These are phyloP conservation scores for Rhynchosporium agropyri DNA, from an alignment of 2,329 filamentous ascomycete genomes.

Conservation along the genomic window DNA sequence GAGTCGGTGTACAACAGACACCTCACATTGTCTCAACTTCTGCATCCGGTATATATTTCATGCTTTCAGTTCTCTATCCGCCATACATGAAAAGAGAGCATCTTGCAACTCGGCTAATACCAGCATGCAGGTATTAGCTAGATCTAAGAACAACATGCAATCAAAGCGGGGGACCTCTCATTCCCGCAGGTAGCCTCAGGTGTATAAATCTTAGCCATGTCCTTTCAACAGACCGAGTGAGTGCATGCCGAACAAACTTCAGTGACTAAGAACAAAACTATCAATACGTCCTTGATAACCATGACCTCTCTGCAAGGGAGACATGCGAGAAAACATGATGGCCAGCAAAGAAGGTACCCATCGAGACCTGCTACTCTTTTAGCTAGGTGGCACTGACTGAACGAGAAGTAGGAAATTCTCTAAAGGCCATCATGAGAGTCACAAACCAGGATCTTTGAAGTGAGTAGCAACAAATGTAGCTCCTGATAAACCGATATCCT, in stretches of 20 bases:
- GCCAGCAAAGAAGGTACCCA: background rate
- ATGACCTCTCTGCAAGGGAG: slow-evolving; percentile 8
- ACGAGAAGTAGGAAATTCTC: background rate
- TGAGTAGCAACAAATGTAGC: background rate
- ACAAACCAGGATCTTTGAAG: background rate
- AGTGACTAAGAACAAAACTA: background rate
- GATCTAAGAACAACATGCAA: background rate
- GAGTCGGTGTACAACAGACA: background rate
- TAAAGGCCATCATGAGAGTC: background rate
- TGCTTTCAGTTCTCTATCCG: background rate
- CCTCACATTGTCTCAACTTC: background rate
- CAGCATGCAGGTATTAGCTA: background rate
- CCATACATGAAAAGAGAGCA: background rate
- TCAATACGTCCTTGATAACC: background rate
- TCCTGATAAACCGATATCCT: background rate
- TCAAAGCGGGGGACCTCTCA: slow-evolving; percentile 1
- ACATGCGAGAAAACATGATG: background rate
- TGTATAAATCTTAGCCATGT: slow-evolving; percentile 4
- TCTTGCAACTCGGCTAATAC: background rate
- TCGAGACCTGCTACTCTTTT: no score
- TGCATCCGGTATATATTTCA: no score
- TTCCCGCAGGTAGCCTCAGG: background rate
- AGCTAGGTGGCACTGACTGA: background rate
- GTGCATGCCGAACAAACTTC: background rate
- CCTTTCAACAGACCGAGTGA: slow-evolving; percentile 7